These are phyloP conservation scores for Claviceps sp. DNA, from an alignment of 2,329 filamentous ascomycete genomes.

Conservation along the genomic window DNA sequence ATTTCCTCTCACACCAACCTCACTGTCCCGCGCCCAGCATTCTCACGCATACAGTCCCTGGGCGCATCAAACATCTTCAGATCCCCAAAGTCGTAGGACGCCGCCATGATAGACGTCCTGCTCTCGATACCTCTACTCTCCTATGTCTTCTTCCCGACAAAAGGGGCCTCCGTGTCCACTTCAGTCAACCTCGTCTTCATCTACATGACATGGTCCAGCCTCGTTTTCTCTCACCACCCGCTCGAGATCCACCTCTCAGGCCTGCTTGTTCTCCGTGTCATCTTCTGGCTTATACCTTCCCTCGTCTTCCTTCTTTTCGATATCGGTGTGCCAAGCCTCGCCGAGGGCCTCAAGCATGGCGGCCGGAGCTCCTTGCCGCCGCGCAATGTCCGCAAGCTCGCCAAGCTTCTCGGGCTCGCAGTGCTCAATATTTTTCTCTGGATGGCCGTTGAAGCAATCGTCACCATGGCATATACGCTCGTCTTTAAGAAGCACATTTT, in stretches of 20 bases:
- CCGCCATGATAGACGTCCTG: slow-evolving; percentile 44
- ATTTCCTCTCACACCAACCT: too few species aligned
- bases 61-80: neutral
- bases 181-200: slow-evolving; percentile 80
- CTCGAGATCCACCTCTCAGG: slow-evolving; percentile 64
- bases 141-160: slow-evolving; percentile 46
- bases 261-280: slow-evolving; percentile 49
- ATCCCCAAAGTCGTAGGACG: neutral
- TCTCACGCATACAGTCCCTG: too few species aligned
- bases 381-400: slow-evolving; percentile 22
- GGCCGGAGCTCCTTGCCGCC: slow-evolving; percentile 37
- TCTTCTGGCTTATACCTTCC: slow-evolving; percentile 64
- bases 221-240: slow-evolving; percentile 64
- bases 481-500: slow-evolving; percentile 29
- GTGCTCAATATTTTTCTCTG: slow-evolving; percentile 32
- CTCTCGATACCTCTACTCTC: slow-evolving; percentile 61
- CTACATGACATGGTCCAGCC: slow-evolving; percentile 77
- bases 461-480: slow-evolving; percentile 24
- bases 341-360: slow-evolving; percentile 55
- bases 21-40: too few species aligned
- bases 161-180: slow-evolving; percentile 55
- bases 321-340: slow-evolving; percentile 52
- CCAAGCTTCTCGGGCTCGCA: slow-evolving; percentile 26
- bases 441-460: slow-evolving; percentile 28
- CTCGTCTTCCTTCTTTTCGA: slow-evolving; percentile 63